Evolutionary conservation across 768 basidiomycete genomes (phyloP).

Genomic region (Sistotremastrum niveocremeum): DNA sequence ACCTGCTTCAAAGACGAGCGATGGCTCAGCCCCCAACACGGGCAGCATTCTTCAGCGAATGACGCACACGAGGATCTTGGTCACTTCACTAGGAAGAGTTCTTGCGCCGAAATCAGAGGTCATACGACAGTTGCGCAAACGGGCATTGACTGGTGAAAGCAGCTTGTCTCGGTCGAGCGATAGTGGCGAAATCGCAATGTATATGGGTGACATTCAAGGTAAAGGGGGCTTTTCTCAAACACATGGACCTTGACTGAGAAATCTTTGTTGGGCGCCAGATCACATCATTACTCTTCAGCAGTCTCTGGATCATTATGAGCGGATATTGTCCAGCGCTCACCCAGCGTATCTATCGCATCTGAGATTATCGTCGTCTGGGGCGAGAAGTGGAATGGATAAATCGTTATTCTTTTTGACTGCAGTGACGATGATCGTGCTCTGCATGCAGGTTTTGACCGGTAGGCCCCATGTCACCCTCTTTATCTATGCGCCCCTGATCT

Average conservation of each 20-base stretch:
- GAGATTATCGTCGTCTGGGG: constrained; percentile 40
- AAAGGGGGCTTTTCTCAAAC: constrained; percentile 6
- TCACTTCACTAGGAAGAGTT: constrained; percentile 64
- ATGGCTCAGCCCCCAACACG: constrained; percentile 8
- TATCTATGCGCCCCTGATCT: not conserved
- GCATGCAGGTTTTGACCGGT: constrained; percentile 50
- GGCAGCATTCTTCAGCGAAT: constrained; percentile 56
- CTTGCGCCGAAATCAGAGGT: constrained; percentile 76
- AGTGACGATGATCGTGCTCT: constrained; percentile 55
- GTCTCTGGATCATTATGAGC: constrained; percentile 74
- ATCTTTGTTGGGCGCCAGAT: constrained; percentile 31
- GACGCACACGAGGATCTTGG: constrained; percentile 62
- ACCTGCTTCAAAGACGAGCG: too few relatives aligned
- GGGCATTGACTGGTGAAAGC: constrained; percentile 34
- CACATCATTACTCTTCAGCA: constrained; percentile 84
- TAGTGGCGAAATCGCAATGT: constrained; percentile 56
- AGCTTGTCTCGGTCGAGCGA: constrained; percentile 10
- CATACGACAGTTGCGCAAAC: constrained; percentile 63
- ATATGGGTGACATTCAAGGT: constrained; percentile 91
- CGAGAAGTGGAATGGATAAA: constrained; percentile 51
- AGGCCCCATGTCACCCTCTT: constrained; percentile 9
- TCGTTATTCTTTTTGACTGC: constrained; percentile 51
- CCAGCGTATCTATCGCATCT: constrained; percentile 77
- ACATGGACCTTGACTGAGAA: not conserved
- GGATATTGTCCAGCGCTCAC: constrained; percentile 76